Evolutionary conservation across 2,329 filamentous ascomycete species (phyloP).

Genomic region (Coniochaeta sp.): DNA sequence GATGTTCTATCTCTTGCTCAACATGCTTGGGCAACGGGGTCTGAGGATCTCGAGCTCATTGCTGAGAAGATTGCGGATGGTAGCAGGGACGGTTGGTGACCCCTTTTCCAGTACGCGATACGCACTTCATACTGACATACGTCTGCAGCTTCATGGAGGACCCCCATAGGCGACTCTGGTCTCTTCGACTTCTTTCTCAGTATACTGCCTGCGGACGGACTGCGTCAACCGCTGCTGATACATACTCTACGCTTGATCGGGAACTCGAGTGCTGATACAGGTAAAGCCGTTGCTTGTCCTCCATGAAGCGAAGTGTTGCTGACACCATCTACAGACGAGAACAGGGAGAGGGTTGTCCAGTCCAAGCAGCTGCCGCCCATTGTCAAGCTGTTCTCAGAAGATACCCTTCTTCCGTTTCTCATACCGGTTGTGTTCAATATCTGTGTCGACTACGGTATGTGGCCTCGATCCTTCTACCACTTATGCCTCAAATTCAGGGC

Average conservation of each 20-base stretch:
- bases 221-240: constrained; percentile 37
- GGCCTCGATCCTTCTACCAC: not conserved
- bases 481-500: not conserved
- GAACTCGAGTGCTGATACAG: constrained; percentile 56
- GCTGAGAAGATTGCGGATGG: constrained; percentile 48
- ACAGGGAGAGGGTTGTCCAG: constrained; percentile 47
- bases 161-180: constrained; percentile 50
- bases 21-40: constrained; percentile 32
- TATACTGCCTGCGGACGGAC: constrained; percentile 30
- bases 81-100: constrained; percentile 46
- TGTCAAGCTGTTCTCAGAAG: constrained; percentile 38
- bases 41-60: constrained; percentile 34
- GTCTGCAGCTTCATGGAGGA: constrained; percentile 44
- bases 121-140: not conserved
- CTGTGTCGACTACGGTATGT: constrained; percentile 53
- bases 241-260: constrained; percentile 52
- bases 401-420: constrained; percentile 41
- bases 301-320: constrained; percentile 9
- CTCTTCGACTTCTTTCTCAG: constrained; percentile 49
- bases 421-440: constrained; percentile 58
- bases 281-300: no score
- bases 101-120: constrained; percentile 3
- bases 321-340: constrained; percentile 38
- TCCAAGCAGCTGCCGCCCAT: constrained; percentile 40
- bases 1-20: constrained; percentile 31